These are phyloP conservation scores for Marchantia paleacea DNA, from an alignment of 225 moss, liverwort and hornwort genomes.

Conservation along the genomic window DNA sequence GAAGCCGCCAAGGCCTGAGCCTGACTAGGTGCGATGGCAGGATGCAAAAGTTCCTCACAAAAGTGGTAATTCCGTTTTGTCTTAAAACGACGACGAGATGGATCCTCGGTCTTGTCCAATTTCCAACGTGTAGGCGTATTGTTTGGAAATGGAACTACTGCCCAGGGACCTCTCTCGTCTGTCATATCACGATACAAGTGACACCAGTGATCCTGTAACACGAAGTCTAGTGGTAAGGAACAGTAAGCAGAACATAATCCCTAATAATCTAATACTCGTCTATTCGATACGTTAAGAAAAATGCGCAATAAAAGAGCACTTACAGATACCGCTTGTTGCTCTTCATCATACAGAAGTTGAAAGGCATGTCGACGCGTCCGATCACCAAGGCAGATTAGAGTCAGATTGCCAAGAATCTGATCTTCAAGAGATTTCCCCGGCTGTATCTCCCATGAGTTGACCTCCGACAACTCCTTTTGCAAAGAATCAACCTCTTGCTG, in stretches of 20 bases:
- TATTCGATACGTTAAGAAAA: background rate
- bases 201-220: slow-evolving; percentile 71
- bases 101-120: slow-evolving; percentile 79
- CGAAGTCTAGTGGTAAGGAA: background rate
- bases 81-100: slow-evolving; percentile 62
- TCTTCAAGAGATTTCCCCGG: slow-evolving; percentile 65
- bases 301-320: slow-evolving; percentile 20
- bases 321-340: slow-evolving; percentile 73
- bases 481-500: slow-evolving; percentile 63
- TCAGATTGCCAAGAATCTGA: slow-evolving; percentile 52
- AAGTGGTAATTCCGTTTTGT: slow-evolving; percentile 70
- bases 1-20: slow-evolving; percentile 47
- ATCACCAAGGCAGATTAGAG: slow-evolving; percentile 57
- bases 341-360: slow-evolving; percentile 71
- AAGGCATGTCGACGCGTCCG: slow-evolving; percentile 56
- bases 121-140: slow-evolving; percentile 58
- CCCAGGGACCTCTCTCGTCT: slow-evolving; percentile 86
- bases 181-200: slow-evolving; percentile 76
- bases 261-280: background rate
- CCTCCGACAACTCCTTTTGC: slow-evolving; percentile 53
- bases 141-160: slow-evolving; percentile 66
- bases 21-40: slow-evolving; percentile 40
- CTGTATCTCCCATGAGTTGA: slow-evolving; percentile 48
- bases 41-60: slow-evolving; percentile 63
- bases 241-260: background rate